These are phyloP conservation scores for Epichloe baconii DNA, from an alignment of 2,329 filamentous ascomycete species.

Conservation along the genomic window DNA sequence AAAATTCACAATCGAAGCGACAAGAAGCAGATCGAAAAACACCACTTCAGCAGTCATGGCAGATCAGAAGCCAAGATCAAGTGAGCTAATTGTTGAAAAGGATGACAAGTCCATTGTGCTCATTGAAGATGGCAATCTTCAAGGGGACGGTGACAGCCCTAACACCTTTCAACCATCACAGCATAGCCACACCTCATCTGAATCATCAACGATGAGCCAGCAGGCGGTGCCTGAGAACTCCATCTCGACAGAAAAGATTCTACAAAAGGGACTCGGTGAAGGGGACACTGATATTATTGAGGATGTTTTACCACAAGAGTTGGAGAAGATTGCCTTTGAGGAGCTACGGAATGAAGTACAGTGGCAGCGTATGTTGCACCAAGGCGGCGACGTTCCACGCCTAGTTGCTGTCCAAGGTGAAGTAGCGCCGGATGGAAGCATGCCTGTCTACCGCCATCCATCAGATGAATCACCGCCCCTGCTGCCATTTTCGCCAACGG, in stretches of 20 bases:
- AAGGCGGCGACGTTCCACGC: constrained; percentile 80
- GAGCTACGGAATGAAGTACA: constrained; percentile 59
- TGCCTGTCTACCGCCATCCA: constrained; percentile 90
- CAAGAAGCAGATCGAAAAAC: constrained; percentile 7
- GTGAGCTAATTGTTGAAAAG: not conserved
- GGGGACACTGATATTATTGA: constrained; percentile 67
- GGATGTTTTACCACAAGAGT: constrained; percentile 47
- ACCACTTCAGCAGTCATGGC: not conserved
- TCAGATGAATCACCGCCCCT: constrained; percentile 76
- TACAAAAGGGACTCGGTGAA: constrained; percentile 52
- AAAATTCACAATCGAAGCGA: constrained; percentile 6
- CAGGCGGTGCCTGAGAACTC: not conserved
- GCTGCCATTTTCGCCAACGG: constrained; percentile 59
- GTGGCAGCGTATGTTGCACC: constrained; percentile 89
- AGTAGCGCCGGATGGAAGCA: constrained; percentile 52
- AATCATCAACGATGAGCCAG: not conserved
- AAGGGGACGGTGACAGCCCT: not conserved
- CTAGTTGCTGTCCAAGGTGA: constrained; percentile 81
- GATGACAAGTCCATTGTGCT: not conserved
- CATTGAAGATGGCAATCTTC: not conserved
- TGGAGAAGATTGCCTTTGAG: constrained; percentile 52
- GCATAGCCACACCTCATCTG: not conserved
- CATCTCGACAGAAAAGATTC: constrained; percentile 3
- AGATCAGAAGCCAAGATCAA: not conserved
- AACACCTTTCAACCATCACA: not conserved